Evolutionary conservation across 805 yeast genomes (phyloP), one percentile per base, ranked within the genome.

Genomic region (Barnettozyma vustinii): DNA sequence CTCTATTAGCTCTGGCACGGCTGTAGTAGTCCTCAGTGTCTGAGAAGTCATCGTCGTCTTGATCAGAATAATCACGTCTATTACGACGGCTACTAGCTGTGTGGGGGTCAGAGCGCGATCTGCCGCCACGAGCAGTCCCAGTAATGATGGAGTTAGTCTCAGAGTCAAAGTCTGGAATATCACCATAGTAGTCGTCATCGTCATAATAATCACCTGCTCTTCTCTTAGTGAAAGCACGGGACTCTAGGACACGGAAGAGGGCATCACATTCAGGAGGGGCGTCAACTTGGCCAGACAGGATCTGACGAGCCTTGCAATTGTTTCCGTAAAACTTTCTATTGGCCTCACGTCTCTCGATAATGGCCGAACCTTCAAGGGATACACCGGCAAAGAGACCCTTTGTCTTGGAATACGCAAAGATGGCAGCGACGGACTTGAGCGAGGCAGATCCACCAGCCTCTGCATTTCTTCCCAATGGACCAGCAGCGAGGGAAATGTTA

Each of bases 351-450:
- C 99, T 85, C 69, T 94, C 99, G n/a, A 94, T 76, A 50, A 94
- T 80, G 15, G 92, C 96, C 1, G 97, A 90, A 27, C 99, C 99
- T 70, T 92, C 99, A 46, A 92, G 77, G 1, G 98, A 92, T 18
- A 92, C 95, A 62, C 99, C 99, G 0, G 99, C 99, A 70, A 88
- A 92, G 44, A 94, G 75, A 54, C 99, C 99, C 67, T 94, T 92
- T 4, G 97, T 90, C 68, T 94, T 92, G 12, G 97, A 88, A 69
- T 94, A 92, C 1, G 97, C 73, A 64, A 92, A 92, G 16, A 92
- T 84, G 7, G 98, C 96, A 5, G 97, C 87, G 5, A 90, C 94
- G 46, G 84, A 76, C 58, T 84, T 84, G 49, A 89, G 68, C 4
- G 97, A 88, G 1, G 97, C 98, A 25, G 95, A 79, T 19, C 96